These are phyloP conservation scores for Hygrocybe coccinea DNA, from an alignment of 768 basidiomycete genomes.

Conservation along the genomic window DNA sequence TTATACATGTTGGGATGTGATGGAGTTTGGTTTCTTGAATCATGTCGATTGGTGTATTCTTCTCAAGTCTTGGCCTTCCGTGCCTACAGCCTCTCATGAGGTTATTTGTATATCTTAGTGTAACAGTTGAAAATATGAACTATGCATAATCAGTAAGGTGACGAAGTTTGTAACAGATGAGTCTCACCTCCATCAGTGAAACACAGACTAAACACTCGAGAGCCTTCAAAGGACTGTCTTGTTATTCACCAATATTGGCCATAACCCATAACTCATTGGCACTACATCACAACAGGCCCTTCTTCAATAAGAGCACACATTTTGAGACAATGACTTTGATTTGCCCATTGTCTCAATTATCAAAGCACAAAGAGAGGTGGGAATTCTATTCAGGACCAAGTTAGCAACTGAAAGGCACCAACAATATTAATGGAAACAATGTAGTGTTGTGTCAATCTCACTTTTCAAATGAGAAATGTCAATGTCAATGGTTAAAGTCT, in stretches of 20 bases:
- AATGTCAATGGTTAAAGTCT: constrained; percentile 71
- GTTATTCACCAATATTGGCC: constrained; percentile 49
- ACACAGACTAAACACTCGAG: too few species aligned
- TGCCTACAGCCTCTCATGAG: too few species aligned
- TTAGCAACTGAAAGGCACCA: constrained; percentile 53
- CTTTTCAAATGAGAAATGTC: constrained; percentile 74
- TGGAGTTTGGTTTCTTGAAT: too few species aligned
- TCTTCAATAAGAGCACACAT: constrained; percentile 65
- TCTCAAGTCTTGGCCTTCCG: too few species aligned
- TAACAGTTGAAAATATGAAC: too few species aligned
- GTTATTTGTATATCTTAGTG: too few species aligned
- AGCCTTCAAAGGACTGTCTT: too few species aligned
- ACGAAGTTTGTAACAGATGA: too few species aligned
- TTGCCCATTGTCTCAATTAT: constrained; percentile 64
- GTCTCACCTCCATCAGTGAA: too few species aligned
- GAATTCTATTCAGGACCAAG: constrained; percentile 55
- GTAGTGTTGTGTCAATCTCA: constrained; percentile 30
- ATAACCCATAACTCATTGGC: constrained; percentile 73
- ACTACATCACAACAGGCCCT: constrained; percentile 59
- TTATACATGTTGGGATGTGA: too few species aligned
- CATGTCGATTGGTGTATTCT: too few species aligned
- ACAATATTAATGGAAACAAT: background rate
- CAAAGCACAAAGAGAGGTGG: constrained; percentile 48
- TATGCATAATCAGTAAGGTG: too few species aligned
- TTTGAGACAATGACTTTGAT: constrained; percentile 64